Evolutionary conservation across 1,139 yeast species (phyloP).

Genomic region (Pneumocystis wakefieldiae): DNA sequence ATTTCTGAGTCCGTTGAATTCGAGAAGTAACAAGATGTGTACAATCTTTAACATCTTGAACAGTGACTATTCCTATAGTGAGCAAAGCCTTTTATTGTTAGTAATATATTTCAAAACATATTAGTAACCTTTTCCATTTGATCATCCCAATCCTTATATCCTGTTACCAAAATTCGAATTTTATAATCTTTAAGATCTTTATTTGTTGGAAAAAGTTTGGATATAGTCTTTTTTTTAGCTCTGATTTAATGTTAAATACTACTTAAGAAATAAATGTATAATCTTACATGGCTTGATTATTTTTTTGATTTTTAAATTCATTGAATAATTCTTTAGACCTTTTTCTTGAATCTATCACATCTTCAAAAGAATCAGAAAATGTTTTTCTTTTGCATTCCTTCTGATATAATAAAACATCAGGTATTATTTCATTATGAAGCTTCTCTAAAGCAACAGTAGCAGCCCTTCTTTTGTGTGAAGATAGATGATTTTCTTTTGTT

Average conservation of each 20-base stretch:
- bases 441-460: slow-evolving; percentile 3
- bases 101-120: slow-evolving; percentile 13
- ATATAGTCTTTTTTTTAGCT: background rate
- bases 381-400: slow-evolving; percentile 6
- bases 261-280: background rate
- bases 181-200: background rate
- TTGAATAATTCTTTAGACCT: slow-evolving; percentile 17
- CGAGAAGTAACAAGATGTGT: slow-evolving; percentile 50
- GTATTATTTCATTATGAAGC: slow-evolving; percentile 7
- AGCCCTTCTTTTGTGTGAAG: slow-evolving; percentile 11
- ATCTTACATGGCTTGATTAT: background rate
- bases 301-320: background rate
- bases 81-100: slow-evolving; percentile 12
- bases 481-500: slow-evolving; percentile 23
- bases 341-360: background rate
- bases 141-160: slow-evolving; percentile 8
- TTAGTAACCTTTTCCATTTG: background rate
- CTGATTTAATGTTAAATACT: background rate
- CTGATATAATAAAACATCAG: slow-evolving; percentile 7
- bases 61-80: slow-evolving; percentile 22
- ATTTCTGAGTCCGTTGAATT: slow-evolving; percentile 71
- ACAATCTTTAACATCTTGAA: slow-evolving; percentile 21
- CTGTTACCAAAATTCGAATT: background rate
- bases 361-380: background rate
- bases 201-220: background rate